Percentiles rank a stretch among this genome's conserved stretches.
Conservation (phyloP, 225 moss, liverwort and hornwort species). For the Pleurozium schreberi region DNA sequence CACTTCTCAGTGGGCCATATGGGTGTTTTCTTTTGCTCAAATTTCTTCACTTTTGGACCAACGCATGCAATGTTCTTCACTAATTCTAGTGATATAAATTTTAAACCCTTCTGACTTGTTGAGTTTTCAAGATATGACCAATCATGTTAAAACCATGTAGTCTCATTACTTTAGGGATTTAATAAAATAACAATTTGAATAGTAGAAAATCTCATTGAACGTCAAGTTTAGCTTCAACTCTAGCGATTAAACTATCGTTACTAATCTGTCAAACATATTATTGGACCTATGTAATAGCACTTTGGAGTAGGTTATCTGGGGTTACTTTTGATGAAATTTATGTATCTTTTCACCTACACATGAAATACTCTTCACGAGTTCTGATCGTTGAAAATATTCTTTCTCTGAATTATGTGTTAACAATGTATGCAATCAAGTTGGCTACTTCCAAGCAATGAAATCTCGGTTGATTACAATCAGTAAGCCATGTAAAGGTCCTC, state of each 20-base stretch:
- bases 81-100: neutral
- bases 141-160: neutral
- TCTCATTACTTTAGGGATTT: neutral
- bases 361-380: neutral
- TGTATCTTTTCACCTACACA: neutral
- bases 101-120: neutral
- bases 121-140: neutral
- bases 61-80: neutral
- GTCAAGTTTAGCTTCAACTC: neutral
- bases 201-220: neutral
- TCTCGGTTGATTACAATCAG: neutral
- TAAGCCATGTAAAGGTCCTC: neutral
- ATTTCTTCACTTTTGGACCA: too few species aligned
- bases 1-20: neutral
- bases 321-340: neutral
- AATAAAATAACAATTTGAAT: neutral
- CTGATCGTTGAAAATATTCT: too few species aligned
- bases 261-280: neutral
- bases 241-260: neutral
- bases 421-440: neutral
- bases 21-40: neutral
- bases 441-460: neutral
- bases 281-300: too few species aligned
- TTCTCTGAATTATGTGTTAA: neutral
- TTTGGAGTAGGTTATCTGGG: neutral